Evolutionary conservation across 2,329 filamentous ascomycete species (phyloP).

Genomic region (Aspergillus viridinutans): DNA sequence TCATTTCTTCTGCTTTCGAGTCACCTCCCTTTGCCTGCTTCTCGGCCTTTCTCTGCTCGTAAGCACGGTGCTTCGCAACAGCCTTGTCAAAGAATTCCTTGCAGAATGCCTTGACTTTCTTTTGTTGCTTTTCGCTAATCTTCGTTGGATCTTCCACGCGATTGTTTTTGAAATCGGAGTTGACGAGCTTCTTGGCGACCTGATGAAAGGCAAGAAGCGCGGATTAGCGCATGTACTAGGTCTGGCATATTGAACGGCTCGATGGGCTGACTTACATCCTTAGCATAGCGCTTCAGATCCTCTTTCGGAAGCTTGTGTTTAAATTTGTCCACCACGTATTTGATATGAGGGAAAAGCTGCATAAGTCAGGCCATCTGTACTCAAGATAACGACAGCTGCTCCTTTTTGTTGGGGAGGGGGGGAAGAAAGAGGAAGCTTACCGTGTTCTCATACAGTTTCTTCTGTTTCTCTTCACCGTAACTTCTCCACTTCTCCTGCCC

Average conservation of each 20-base stretch:
- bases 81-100: slow-evolving; percentile 85
- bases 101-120: slow-evolving; percentile 78
- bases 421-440: too few relatives aligned
- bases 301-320: slow-evolving; percentile 82
- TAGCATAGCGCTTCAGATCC: slow-evolving; percentile 60
- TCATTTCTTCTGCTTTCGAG: slow-evolving; percentile 20
- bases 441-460: slow-evolving; percentile 91
- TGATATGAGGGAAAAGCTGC: slow-evolving; percentile 79
- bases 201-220: slow-evolving; percentile 18
- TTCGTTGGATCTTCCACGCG: slow-evolving; percentile 78
- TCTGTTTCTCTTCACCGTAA: slow-evolving; percentile 71
- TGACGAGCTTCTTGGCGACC: slow-evolving; percentile 81
- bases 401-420: too few relatives aligned
- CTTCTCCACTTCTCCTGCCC: slow-evolving; percentile 48
- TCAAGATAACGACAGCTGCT: background rate
- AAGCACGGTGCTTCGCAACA: slow-evolving; percentile 66
- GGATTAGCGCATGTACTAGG: slow-evolving; percentile 43
- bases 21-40: slow-evolving; percentile 31
- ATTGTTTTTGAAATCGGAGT: slow-evolving; percentile 84
- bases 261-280: slow-evolving; percentile 48
- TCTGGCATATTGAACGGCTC: background rate
- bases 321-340: slow-evolving; percentile 81
- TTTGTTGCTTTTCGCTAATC: slow-evolving; percentile 71
- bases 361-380: slow-evolving; percentile 11
- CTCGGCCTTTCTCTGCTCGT: slow-evolving; percentile 61